phyloP scores from a whole-genome alignment of 257 asterid species.

The Datura wrightii region DNA sequence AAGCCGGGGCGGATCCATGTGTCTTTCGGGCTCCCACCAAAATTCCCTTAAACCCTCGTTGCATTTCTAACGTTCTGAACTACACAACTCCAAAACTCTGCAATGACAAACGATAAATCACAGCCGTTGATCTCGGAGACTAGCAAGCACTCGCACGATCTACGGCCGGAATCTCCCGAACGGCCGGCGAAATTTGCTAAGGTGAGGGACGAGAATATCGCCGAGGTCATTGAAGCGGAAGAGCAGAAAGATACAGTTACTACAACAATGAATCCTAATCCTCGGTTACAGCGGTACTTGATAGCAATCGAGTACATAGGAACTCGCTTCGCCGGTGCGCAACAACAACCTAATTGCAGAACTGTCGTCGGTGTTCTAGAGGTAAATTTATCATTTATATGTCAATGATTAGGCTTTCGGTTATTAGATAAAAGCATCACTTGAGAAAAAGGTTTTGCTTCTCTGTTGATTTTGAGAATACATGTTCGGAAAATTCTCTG shows the following conservation, averaged over 20 bases:
- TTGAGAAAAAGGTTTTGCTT: background rate
- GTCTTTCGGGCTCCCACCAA: constrained; percentile 22
- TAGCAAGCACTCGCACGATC: constrained; percentile 39
- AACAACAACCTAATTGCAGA: constrained; percentile 67
- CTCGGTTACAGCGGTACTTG: constrained; percentile 67
- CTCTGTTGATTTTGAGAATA: background rate
- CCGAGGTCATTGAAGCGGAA: constrained; percentile 40
- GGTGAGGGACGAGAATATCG: constrained; percentile 40
- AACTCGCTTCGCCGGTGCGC: constrained; percentile 88
- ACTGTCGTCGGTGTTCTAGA: constrained; percentile 88
- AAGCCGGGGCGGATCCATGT: background rate
- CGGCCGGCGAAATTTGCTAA: constrained; percentile 63
- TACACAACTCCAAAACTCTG: background rate
- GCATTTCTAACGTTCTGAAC: background rate
- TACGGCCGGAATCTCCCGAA: constrained; percentile 47
- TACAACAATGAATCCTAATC: constrained; percentile 56
- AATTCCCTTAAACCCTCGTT: background rate
- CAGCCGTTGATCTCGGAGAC: constrained; percentile 30
- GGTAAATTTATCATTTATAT: constrained; percentile 44
- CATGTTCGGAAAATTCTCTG: background rate
- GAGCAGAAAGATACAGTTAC: constrained; percentile 31
- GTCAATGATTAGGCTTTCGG: background rate
- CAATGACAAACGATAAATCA: constrained; percentile 55
- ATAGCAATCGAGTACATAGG: constrained; percentile 90
- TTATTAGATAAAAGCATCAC: background rate